phyloP scores from a whole-genome alignment of 1,284 basidiomycete species.

The Austropuccinia psidii region DNA sequence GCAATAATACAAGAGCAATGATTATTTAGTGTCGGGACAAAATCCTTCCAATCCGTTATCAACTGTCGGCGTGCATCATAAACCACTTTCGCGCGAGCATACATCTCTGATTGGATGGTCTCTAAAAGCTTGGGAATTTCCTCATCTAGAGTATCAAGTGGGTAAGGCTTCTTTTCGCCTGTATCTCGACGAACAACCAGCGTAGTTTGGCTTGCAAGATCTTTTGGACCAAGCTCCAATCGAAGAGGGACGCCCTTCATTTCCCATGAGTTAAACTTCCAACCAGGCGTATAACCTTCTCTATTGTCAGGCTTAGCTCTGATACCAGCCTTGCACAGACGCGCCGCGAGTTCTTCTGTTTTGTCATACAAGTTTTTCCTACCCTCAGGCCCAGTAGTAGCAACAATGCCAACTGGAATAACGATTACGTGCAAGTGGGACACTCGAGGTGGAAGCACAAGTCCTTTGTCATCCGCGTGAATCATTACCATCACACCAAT shows the following conservation, averaged over 20 bases:
- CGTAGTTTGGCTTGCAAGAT: conserved; percentile 74
- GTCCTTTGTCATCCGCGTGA: conserved; percentile 94
- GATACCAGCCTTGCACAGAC: conserved; percentile 64
- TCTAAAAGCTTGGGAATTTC: conserved; percentile 64
- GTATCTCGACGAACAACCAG: conserved; percentile 82
- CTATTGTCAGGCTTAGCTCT: conserved; percentile 83
- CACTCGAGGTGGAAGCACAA: conserved; percentile 90
- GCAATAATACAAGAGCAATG: conserved; percentile 85
- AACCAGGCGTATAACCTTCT: conserved; percentile 94
- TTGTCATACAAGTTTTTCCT: conserved; percentile 68
- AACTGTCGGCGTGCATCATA: conserved; percentile 68
- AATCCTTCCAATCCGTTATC: conserved; percentile 78
- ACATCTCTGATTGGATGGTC: conserved; percentile 86
- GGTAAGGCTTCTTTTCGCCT: conserved; percentile 56
- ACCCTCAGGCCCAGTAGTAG: conserved; percentile 60
- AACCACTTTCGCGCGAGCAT: conserved; percentile 63
- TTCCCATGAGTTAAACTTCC: conserved; percentile 99
- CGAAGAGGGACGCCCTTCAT: conserved; percentile 96
- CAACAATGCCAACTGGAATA: conserved; percentile 86
- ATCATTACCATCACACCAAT: conserved; percentile 99
- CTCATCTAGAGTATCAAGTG: conserved; percentile 58
- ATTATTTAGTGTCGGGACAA: conserved; percentile 80
- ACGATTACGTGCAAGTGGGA: conserved; percentile 85
- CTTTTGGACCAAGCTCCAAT: conserved; percentile 91
- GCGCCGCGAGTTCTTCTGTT: conserved; percentile 61